Evolutionary conservation across 345 rosid genomes (phyloP), one percentile per base, ranked within the genome.

Genomic region (Eucalyptus dawsonii): DNA sequence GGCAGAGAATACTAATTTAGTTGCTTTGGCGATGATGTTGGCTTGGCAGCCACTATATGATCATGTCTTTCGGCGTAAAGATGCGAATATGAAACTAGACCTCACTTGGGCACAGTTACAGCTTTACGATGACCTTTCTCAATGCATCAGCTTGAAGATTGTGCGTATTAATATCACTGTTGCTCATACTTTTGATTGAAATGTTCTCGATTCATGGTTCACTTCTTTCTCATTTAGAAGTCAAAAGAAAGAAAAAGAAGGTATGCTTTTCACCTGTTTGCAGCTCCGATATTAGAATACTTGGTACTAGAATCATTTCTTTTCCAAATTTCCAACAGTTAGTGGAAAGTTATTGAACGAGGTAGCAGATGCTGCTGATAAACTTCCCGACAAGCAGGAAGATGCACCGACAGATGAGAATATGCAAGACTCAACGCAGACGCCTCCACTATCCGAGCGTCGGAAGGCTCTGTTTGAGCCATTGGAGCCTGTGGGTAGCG

Each of bases 381-480:
- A 89, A 88, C 91, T 93, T 44, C 94, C 94, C 72, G 88, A 88
- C 91, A 93, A 93, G 88, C 92, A 93, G 90, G 95, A 94, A 89
- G 89, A 92, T 88, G 90, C 92, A 80, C 87, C 60, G 27, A 89
- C 88, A 42, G 91, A 92, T 72, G 95, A 92, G n/a, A 95, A 92
- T 54, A 90, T 91, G 92, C 88, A 50, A 65, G 95, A 94, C 49
- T 80, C 90, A 50, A 87, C 60, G 31, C 85, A 92, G 80, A 91
- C 90, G 50, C 91, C 94, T 69, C 86, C 91, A 69, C 97, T 96
- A 44, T 94, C 97, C 0, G 98, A 95, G 89, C 94, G 96, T 54
- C 93, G 99, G 42, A 97, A 93, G 95, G 96, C 99, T 91, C 94
- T 97, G 81, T 96, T 96, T 89, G 97, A 96, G 93, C 99, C 99